Conservation (phyloP, 495 filamentous ascomycete species). For the Xylaria sp. region DNA sequence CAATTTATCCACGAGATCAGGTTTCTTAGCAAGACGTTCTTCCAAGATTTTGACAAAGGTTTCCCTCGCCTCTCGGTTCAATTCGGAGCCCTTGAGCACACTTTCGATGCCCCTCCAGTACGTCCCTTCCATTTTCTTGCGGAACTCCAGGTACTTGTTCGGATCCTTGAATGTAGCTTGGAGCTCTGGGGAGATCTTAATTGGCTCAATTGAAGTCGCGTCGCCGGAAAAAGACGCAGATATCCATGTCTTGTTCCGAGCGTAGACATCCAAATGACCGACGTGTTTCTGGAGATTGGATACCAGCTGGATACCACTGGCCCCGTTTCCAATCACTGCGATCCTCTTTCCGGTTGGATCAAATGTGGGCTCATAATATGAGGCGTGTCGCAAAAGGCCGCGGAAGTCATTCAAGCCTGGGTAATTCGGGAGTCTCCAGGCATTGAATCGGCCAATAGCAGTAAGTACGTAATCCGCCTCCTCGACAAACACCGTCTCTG, state of each 20-base stretch:
- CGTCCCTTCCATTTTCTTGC: conserved; percentile 60
- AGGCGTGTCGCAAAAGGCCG: conserved; percentile 60
- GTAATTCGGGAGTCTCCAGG: conserved; percentile 63
- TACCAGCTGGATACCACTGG: conserved; percentile 65
- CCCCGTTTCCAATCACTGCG: conserved; percentile 67
- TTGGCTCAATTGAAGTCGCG: conserved; percentile 51
- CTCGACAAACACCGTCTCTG: conserved; percentile 44
- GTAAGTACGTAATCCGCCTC: conserved; percentile 60
- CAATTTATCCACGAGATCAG: conserved; percentile 60
- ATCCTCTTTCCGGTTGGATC: conserved; percentile 57
- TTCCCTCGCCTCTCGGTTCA: conserved; percentile 56
- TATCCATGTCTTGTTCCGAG: conserved; percentile 74
- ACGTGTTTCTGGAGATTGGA: conserved; percentile 62
- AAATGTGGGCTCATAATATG: conserved; percentile 59
- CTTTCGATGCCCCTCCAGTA: conserved; percentile 64
- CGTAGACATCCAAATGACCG: conserved; percentile 66
- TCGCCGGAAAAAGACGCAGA: conserved; percentile 56
- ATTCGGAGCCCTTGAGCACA: conserved; percentile 61
- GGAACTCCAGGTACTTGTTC: conserved; percentile 48
- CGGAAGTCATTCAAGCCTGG: conserved; percentile 62
- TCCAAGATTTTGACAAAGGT: conserved; percentile 61
- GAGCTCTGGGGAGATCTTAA: conserved; percentile 59
- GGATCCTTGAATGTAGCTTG: conserved; percentile 52
- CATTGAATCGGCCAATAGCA: conserved; percentile 62
- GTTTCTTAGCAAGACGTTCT: conserved; percentile 58